Percentiles rank a stretch among this genome's conserved stretches.
Evolutionary conservation across 305 asterid species (phyloP).

Genomic region (Solanum aculeatissimum): DNA sequence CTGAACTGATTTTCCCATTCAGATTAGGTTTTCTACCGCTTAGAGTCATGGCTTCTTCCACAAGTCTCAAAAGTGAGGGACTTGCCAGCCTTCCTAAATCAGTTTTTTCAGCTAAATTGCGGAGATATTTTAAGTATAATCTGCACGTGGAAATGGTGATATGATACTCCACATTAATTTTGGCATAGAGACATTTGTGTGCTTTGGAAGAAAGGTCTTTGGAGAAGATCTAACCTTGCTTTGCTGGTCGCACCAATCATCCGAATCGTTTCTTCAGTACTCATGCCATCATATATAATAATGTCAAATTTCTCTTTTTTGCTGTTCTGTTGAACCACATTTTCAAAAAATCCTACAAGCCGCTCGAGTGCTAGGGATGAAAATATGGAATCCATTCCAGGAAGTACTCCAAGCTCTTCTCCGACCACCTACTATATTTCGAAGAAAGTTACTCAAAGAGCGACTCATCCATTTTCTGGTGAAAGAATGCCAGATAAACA

Average conservation of each 20-base stretch:
- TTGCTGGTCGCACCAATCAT: conserved; percentile 78
- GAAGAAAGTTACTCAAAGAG: conserved; percentile 11
- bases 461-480: not conserved
- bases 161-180: not conserved
- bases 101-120: conserved; percentile 78
- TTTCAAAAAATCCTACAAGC: conserved; percentile 40
- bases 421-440: conserved; percentile 60
- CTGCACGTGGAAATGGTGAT: conserved; percentile 21
- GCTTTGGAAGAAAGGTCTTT: too few species aligned
- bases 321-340: conserved; percentile 15
- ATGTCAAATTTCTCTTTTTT: conserved; percentile 45
- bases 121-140: conserved; percentile 70
- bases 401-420: conserved; percentile 96
- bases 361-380: conserved; percentile 67
- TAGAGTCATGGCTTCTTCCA: conserved; percentile 55
- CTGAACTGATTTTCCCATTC: conserved; percentile 65
- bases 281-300: conserved; percentile 68
- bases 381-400: conserved; percentile 95
- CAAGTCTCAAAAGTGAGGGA: conserved; percentile 81
- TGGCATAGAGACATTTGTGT: not conserved
- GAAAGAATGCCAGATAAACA: not conserved
- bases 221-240: conserved; percentile 39
- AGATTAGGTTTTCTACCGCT: conserved; percentile 35
- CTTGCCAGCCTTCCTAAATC: conserved; percentile 85
- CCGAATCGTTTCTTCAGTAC: conserved; percentile 81